These are phyloP conservation scores for Mycena crocata DNA, from an alignment of 768 basidiomycete genomes.

Conservation along the genomic window DNA sequence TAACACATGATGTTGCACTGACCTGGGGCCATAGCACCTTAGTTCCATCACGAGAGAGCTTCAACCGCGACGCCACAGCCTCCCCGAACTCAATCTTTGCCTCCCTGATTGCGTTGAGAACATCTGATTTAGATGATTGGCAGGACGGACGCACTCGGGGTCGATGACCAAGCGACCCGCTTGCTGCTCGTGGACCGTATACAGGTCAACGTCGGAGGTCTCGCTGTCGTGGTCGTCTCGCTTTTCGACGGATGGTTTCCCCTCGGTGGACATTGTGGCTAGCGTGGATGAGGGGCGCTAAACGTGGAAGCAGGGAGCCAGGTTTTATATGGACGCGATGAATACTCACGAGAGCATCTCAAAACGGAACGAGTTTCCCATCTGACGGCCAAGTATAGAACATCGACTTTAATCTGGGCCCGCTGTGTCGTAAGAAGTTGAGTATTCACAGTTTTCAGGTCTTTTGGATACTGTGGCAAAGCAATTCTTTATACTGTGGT, in stretches of 20 bases:
- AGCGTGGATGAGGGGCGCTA: too few relatives aligned
- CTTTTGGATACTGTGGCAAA: too few relatives aligned
- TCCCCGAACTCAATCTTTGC: conserved; percentile 68
- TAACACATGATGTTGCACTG: too few relatives aligned
- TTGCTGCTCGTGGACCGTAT: conserved; percentile 60
- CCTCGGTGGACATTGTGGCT: conserved; percentile 30
- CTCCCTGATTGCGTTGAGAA: conserved; percentile 52
- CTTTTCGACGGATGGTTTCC: conserved; percentile 22
- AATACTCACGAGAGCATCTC: too few relatives aligned
- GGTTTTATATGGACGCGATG: too few relatives aligned
- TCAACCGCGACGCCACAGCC: conserved; percentile 60
- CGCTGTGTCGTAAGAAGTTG: too few relatives aligned
- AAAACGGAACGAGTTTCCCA: too few relatives aligned
- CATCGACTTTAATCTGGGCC: too few relatives aligned
- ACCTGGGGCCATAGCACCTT: conserved; percentile 70
- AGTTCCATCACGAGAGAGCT: conserved; percentile 62
- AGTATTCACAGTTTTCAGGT: too few relatives aligned
- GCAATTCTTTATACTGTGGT: too few relatives aligned
- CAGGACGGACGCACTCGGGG: conserved; percentile 61
- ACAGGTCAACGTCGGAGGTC: conserved; percentile 42
- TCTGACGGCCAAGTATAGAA: too few relatives aligned
- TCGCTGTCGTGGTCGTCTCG: conserved; percentile 19
- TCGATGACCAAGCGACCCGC: conserved; percentile 71
- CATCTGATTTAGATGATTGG: background rate
- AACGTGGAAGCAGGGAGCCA: too few relatives aligned